These are phyloP conservation scores for Candida freyschussii DNA, from an alignment of 1,139 yeast species.

Conservation along the genomic window DNA sequence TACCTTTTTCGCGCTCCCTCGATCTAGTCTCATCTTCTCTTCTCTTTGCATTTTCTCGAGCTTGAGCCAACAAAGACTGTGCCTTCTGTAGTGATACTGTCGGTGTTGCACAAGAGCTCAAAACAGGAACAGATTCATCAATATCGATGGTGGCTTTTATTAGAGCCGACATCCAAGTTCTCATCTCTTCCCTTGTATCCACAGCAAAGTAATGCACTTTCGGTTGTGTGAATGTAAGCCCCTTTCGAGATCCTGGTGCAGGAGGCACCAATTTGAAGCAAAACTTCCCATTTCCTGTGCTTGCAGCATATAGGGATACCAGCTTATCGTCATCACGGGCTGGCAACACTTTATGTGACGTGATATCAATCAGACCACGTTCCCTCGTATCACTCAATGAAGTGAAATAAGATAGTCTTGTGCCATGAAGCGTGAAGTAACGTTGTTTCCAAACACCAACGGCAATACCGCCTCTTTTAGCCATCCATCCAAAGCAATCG, in stretches of 20 bases:
- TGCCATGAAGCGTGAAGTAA: slow-evolving; percentile 86
- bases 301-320: slow-evolving; percentile 83
- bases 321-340: slow-evolving; percentile 69
- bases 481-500: slow-evolving; percentile 89
- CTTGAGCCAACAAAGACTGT: slow-evolving; percentile 77
- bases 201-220: slow-evolving; percentile 95
- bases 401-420: slow-evolving; percentile 83
- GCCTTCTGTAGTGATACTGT: slow-evolving; percentile 85
- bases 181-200: slow-evolving; percentile 85
- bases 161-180: slow-evolving; percentile 91
- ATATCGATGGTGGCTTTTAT: slow-evolving; percentile 96
- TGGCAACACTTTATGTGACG: slow-evolving; percentile 88
- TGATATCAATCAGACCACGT: slow-evolving; percentile 90
- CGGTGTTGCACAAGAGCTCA: slow-evolving; percentile 93
- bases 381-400: slow-evolving; percentile 78
- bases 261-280: slow-evolving; percentile 95
- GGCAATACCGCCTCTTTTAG: slow-evolving; percentile 83
- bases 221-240: slow-evolving; percentile 93
- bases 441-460: slow-evolving; percentile 88
- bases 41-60: slow-evolving; percentile 63
- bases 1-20: background rate
- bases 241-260: slow-evolving; percentile 94
- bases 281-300: slow-evolving; percentile 87
- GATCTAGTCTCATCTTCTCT: slow-evolving; percentile 53
- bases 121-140: slow-evolving; percentile 88